These are phyloP conservation scores for Persicaria maculosa DNA, from an alignment of 148 eudicot genomes.

Conservation along the genomic window DNA sequence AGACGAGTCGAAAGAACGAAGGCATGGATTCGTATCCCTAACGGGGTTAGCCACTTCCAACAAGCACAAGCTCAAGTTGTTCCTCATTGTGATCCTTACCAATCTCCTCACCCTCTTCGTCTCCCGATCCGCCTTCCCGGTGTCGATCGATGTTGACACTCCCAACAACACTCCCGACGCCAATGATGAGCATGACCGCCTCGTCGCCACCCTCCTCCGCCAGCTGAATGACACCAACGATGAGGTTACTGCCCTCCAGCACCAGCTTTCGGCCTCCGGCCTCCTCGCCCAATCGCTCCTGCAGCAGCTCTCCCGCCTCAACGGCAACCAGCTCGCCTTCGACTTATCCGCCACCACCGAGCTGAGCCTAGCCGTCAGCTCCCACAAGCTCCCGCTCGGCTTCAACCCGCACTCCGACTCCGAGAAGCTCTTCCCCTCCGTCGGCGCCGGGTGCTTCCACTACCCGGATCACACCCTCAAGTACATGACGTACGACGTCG, in stretches of 20 bases:
- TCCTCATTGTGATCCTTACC: conserved; percentile 17
- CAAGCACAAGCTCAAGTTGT: neutral
- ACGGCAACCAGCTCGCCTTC: neutral
- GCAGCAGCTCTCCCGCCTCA: conserved; percentile 5
- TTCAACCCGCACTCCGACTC: conserved; percentile 21
- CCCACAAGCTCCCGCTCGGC: conserved; percentile 12
- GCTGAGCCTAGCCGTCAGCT: neutral
- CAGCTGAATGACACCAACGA: conserved; percentile 73
- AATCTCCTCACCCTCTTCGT: conserved; percentile 75
- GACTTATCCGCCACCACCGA: neutral
- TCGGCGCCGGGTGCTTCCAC: conserved; percentile 38
- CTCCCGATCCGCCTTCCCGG: conserved; percentile 27
- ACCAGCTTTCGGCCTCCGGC: neutral
- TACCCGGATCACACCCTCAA: conserved; percentile 45
- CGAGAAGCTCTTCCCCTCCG: conserved; percentile 56
- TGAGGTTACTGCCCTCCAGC: conserved; percentile 32
- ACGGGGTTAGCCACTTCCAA: neutral
- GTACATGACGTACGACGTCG: conserved; percentile 69
- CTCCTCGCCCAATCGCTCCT: conserved; percentile 24
- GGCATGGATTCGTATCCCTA: neutral
- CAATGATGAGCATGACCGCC: conserved; percentile 23
- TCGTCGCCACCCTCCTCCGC: conserved; percentile 35
- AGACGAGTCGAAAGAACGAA: neutral
- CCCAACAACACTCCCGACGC: no score
- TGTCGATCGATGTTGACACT: no score